phyloP scores from a whole-genome alignment of 177 flowering plant genomes.

The Tripterygium wilfordii region DNA sequence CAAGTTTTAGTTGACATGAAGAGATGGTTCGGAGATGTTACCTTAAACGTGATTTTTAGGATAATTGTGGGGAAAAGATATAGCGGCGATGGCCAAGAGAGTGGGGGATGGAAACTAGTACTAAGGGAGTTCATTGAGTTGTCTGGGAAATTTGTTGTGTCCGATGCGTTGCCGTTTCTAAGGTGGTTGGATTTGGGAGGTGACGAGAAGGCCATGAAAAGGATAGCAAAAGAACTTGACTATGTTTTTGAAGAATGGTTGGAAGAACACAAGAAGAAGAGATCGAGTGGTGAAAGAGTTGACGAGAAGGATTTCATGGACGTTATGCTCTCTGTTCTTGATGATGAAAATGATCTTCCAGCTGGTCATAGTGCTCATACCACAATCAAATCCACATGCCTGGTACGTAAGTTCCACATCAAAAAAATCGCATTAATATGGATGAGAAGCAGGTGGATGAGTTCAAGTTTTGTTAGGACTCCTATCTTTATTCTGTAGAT shows the following conservation, averaged over 20 bases:
- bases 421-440: too few species aligned
- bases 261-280: constrained; percentile 10
- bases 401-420: constrained; percentile 12
- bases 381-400: constrained; percentile 14
- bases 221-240: constrained; percentile 11
- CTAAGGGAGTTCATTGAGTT: constrained; percentile 7
- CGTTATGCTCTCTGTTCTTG: constrained; percentile 13
- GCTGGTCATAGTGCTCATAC: constrained; percentile 14
- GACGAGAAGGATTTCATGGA: constrained; percentile 14
- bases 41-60: constrained; percentile 12
- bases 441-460: too few species aligned
- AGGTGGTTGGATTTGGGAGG: constrained; percentile 16
- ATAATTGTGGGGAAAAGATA: constrained; percentile 17
- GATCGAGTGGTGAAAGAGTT: background rate
- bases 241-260: constrained; percentile 4
- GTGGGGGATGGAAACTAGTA: background rate
- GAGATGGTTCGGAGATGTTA: constrained; percentile 18
- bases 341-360: constrained; percentile 1
- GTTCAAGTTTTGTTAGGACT: too few species aligned
- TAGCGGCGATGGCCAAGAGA: background rate
- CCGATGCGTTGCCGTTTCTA: constrained; percentile 13
- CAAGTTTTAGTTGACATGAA: constrained; percentile 23
- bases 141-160: constrained; percentile 5
- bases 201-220: constrained; percentile 11
- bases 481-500: too few species aligned